Evolutionary conservation across 2,329 filamentous ascomycete species (phyloP).

Genomic region (Dactylellina cionopaga): DNA sequence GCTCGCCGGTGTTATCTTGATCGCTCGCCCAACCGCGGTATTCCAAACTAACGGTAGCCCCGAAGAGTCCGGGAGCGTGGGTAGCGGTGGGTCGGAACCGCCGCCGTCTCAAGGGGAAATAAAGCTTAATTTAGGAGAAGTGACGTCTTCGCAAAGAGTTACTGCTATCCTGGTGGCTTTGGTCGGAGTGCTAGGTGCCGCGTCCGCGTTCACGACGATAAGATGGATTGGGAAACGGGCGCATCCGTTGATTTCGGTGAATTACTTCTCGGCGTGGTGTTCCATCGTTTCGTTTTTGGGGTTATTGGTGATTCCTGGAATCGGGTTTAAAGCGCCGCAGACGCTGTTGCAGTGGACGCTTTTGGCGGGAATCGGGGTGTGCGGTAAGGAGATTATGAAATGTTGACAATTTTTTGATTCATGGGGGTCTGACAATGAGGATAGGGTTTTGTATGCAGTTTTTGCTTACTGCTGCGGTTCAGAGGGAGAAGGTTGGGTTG

Average conservation of each 20-base stretch:
- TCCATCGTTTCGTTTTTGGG: slow-evolving; percentile 73
- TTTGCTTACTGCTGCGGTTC: slow-evolving; percentile 79
- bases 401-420: slow-evolving; percentile 62
- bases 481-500: slow-evolving; percentile 73
- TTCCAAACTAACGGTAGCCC: slow-evolving; percentile 60
- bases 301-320: slow-evolving; percentile 68
- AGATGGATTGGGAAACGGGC: slow-evolving; percentile 81
- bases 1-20: slow-evolving; percentile 81
- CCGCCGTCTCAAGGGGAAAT: slow-evolving; percentile 54
- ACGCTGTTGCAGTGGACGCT: slow-evolving; percentile 72
- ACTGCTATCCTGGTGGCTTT: slow-evolving; percentile 76
- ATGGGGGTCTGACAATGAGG: too few species aligned
- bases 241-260: slow-evolving; percentile 84
- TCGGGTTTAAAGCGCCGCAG: slow-evolving; percentile 69
- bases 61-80: slow-evolving; percentile 47
- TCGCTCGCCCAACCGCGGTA: slow-evolving; percentile 75
- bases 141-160: slow-evolving; percentile 73
- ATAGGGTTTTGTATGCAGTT: slow-evolving; percentile 88
- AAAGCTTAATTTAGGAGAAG: slow-evolving; percentile 43
- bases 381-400: slow-evolving; percentile 65
- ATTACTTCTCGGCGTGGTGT: slow-evolving; percentile 80
- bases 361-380: slow-evolving; percentile 73
- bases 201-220: slow-evolving; percentile 78
- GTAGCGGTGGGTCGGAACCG: slow-evolving; percentile 56
- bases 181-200: slow-evolving; percentile 79